Evolutionary conservation across 306 rosid species (phyloP).

Genomic region (Malus sylvestris): DNA sequence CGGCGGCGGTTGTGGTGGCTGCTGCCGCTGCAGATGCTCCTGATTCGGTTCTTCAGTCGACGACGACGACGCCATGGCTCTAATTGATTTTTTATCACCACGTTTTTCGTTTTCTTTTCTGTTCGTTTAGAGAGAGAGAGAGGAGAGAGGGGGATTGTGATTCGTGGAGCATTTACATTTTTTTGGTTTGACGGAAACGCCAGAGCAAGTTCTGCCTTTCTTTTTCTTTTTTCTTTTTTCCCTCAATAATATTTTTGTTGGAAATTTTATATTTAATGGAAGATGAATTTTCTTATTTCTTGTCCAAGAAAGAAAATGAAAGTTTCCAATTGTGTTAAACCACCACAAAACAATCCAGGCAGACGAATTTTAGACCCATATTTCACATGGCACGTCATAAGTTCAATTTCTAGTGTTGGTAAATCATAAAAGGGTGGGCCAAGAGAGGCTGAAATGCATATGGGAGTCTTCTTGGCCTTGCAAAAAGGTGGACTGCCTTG

Average conservation of each 20-base stretch:
- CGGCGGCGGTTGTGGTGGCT: neutral
- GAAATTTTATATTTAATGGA: neutral
- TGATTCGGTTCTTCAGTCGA: conserved; percentile 27
- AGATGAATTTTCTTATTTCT: neutral
- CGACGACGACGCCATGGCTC: conserved; percentile 44
- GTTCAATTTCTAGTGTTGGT: too few species aligned
- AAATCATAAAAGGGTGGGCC: fast-evolving
- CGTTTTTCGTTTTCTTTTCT: neutral
- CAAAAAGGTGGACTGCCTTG: too few species aligned
- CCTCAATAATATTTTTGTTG: neutral
- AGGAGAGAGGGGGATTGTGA: neutral
- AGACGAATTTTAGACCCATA: too few species aligned
- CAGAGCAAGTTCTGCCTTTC: neutral
- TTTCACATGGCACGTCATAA: too few species aligned
- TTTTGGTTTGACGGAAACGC: conserved; percentile 2
- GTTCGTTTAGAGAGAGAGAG: neutral
- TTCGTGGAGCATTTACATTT: neutral
- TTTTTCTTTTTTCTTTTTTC: neutral
- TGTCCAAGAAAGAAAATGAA: neutral
- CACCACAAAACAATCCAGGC: neutral
- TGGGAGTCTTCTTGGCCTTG: too few species aligned
- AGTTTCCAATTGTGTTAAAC: neutral
- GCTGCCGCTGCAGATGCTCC: conserved; percentile 8
- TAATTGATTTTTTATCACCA: neutral
- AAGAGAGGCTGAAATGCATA: too few species aligned